Evolutionary conservation across 1,139 yeast species (phyloP), one percentile per base, ranked within the genome.

Genomic region (Yamadazyma sp.): DNA sequence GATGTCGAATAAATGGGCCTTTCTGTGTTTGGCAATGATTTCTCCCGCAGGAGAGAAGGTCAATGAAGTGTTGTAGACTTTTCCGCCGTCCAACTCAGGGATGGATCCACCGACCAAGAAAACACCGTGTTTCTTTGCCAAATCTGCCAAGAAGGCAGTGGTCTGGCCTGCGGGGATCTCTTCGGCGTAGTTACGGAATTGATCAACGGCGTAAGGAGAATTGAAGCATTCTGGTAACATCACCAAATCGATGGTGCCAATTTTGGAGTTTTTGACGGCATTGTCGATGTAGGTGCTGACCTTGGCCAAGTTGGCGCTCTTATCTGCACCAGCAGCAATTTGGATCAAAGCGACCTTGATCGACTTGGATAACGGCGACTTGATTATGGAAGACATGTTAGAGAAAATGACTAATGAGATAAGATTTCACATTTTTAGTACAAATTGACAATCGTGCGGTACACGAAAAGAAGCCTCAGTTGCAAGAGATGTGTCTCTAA

Each of bases 221-320:
- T 91, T 91, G 77, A 91, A 92, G 64, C 97, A 91, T 65, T 92
- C 98, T 5, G 94, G 94, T 36, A 85, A 66, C 59, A 85, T 83
- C n/a, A 85, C 75, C 43, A 82, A 62, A 48, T 83, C 85, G 14
- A 83, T 47, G 35, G 56, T 58, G 2, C 61, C 61, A 29, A 69
- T 66, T 25, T 79, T 78, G 26, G 81, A 68, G 36, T 72, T 64
- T 3, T 53, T 43, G 17, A 79, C 60, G 3, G 88, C 87, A 25
- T 66, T 68, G 31, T 66, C 70, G 30, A 80, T 69, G 47, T 65
- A 73, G 17, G 63, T 63, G 27, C 69, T 64, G 0, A 79, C 85
- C 49, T 79, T 77, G 35, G 63, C 52, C 46, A 83, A 62, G 56
- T 83, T 83, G 43, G 81, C 81, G 1, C 68, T 50, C 55, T 83